These are phyloP conservation scores for Nemania sp. DNA, from an alignment of 2,329 filamentous ascomycete species.

Conservation along the genomic window DNA sequence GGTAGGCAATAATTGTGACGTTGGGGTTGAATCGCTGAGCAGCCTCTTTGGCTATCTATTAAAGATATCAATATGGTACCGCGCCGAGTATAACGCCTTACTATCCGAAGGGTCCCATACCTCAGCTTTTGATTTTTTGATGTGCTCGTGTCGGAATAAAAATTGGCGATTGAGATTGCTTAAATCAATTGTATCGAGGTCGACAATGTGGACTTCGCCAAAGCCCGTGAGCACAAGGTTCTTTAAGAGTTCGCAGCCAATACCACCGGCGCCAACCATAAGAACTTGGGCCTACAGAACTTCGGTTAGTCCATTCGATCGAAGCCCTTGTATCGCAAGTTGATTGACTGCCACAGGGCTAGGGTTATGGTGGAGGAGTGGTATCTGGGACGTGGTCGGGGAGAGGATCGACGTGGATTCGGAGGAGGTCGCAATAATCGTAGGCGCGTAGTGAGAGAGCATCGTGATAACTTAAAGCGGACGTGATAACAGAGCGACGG, in stretches of 20 bases:
- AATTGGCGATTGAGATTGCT: conserved; percentile 98
- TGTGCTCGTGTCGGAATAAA: conserved; percentile 93
- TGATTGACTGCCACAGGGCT: background rate
- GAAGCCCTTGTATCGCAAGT: conserved; percentile 10
- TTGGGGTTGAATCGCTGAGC: conserved; percentile 88
- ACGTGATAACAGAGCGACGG: conserved; percentile 1
- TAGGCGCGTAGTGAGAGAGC: background rate
- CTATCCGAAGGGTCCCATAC: conserved; percentile 54
- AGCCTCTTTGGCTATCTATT: conserved; percentile 86
- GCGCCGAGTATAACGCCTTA: conserved; percentile 8
- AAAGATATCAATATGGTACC: conserved; percentile 30
- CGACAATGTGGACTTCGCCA: conserved; percentile 90
- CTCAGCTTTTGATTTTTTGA: conserved; percentile 94
- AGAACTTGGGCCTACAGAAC: conserved; percentile 74
- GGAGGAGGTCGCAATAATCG: conserved; percentile 20
- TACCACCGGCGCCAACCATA: conserved; percentile 95
- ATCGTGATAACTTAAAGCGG: background rate
- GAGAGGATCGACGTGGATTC: background rate
- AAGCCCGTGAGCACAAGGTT: conserved; percentile 92
- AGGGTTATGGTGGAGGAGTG: background rate
- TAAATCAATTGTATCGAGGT: conserved; percentile 97
- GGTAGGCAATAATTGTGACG: conserved; percentile 83
- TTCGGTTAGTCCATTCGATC: conserved; percentile 41
- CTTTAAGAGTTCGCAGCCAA: conserved; percentile 96
- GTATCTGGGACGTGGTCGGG: conserved; percentile 5